Percentiles rank a stretch among this genome's conserved stretches.
phyloP scores from a whole-genome alignment of 768 basidiomycete species.

The Serendipita sp. region DNA sequence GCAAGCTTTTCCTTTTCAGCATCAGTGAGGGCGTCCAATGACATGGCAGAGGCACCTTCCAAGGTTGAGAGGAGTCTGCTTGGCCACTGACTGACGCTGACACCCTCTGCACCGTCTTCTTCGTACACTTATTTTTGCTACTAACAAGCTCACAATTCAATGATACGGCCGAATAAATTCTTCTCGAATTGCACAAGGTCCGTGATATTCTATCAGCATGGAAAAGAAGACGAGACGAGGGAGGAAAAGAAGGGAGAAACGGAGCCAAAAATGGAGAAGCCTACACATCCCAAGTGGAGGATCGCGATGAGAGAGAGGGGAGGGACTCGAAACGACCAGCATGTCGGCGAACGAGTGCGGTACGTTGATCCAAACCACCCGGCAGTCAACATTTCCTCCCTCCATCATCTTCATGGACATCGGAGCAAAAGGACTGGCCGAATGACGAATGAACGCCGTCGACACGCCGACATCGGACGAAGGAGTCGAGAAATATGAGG shows the following conservation, averaged over 20 bases:
- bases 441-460: too few relatives aligned
- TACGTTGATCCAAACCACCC: too few relatives aligned
- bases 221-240: neutral
- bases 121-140: neutral
- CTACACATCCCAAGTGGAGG: too few relatives aligned
- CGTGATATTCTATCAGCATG: neutral
- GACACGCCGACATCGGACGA: too few relatives aligned
- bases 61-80: neutral
- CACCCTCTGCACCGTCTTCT: too few relatives aligned
- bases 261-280: neutral
- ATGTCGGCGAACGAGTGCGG: too few relatives aligned
- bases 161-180: neutral
- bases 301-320: too few relatives aligned
- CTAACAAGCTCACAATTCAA: neutral
- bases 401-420: too few relatives aligned
- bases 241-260: neutral
- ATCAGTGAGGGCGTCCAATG: slow-evolving; percentile 1
- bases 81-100: neutral
- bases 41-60: neutral
- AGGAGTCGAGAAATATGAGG: too few relatives aligned
- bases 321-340: too few relatives aligned
- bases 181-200: slow-evolving; percentile 6
- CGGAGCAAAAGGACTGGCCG: too few relatives aligned
- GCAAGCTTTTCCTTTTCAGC: slow-evolving; percentile 10
- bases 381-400: too few relatives aligned